These are phyloP conservation scores for Phyllosticta citrichinensis DNA, from an alignment of 2,329 filamentous ascomycete species.

Conservation along the genomic window DNA sequence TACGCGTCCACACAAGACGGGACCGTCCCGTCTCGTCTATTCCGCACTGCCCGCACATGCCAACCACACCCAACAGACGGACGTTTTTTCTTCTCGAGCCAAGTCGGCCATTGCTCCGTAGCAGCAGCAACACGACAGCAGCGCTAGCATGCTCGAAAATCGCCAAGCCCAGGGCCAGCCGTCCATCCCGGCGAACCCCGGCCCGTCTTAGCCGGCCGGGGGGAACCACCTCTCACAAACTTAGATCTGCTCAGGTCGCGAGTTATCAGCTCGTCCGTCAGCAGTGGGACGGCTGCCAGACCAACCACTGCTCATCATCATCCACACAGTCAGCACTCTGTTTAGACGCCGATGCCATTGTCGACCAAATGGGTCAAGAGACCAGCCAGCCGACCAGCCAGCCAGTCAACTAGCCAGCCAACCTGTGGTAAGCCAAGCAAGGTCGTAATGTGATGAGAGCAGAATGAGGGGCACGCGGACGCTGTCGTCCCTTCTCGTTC, in stretches of 20 bases:
- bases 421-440: not conserved
- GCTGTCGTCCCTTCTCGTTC: not conserved
- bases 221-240: not conserved
- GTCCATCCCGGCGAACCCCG: not conserved
- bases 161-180: not conserved
- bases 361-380: not conserved
- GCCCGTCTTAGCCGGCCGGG: not conserved
- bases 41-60: not conserved
- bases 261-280: not conserved
- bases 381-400: not conserved
- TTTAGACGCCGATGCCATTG: constrained; percentile 8
- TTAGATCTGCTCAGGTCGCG: not conserved
- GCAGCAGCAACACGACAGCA: not conserved
- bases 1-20: not conserved
- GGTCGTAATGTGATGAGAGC: not conserved
- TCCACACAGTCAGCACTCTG: constrained; percentile 10
- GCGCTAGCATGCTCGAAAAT: not conserved
- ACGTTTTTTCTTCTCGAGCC: not conserved
- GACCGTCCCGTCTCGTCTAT: not conserved
- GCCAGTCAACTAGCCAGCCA: not conserved
- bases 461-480: not conserved
- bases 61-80: not conserved
- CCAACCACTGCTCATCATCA: not conserved
- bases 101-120: not conserved
- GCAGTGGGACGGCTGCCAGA: not conserved